Base-by-base conservation (phyloP, 1,139 yeast genomes). In the Suhomyces bribrorum region DNA sequence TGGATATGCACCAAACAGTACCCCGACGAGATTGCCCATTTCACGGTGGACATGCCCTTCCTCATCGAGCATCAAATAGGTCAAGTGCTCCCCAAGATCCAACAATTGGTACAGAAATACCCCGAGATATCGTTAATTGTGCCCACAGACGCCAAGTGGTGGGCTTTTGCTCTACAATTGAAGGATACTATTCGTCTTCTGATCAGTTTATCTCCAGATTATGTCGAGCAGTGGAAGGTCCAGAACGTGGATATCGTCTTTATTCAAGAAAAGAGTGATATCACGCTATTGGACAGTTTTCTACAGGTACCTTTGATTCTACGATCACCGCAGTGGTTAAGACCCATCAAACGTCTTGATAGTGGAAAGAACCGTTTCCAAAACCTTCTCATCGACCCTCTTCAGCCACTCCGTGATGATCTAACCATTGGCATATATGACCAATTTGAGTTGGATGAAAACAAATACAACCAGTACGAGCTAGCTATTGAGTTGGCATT, bases 401-500 rank as follows among this genome's bases (percentile, higher is more conserved):
- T 89, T 29, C 86, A 86, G 54, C 96, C 97, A 0, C 68, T 83
- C 34, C 57, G 69, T 5, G 73, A 73, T 32, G 64, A 83, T 44
- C 63, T 89, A 38, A 76, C 78, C 15, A 67, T 78, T 40, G 65
- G 68, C 15, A 77, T 86, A 0, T 89, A 89, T 53, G 72, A 73
- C 20, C 73, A 75, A 4, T 88, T 89, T 57, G 95, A 86, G 54
- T 64, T 70, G 32, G 97, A 89, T 57, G 52, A 57, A 0, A 66
- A 69, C 37, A 89, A 89, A 57, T 89, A 89, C 54, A 66, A 71
- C 5, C 73, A 73, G 45, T 89, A 89, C 54, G 81, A 75, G 34
- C 57, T 66, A 26, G 96, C 97, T 1, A 77, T 87, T 3, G 65
- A 62, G 24, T 59, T 69, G 37, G 92, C 95, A 0, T 46, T 86